A percentile compares a stretch with the other conserved stretches of the same genome.
phyloP scores from a whole-genome alignment of 176 grass and related monocot genomes.

The Cymbopogon citratus region DNA sequence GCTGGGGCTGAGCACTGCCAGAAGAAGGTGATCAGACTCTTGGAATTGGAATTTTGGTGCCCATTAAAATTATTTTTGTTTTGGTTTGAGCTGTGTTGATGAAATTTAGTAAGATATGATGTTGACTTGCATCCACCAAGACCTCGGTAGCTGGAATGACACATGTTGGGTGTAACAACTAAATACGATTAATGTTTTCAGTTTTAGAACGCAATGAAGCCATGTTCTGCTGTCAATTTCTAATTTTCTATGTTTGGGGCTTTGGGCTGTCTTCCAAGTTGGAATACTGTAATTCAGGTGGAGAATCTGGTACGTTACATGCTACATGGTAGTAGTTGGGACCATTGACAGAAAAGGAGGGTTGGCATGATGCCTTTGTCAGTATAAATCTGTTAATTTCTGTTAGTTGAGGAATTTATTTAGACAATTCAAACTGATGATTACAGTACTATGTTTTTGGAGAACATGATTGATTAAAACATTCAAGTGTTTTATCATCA shows the following conservation, averaged over 20 bases:
- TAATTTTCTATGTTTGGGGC: background rate
- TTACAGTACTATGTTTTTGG: background rate
- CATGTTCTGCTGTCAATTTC: background rate
- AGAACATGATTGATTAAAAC: background rate
- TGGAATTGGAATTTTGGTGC: background rate
- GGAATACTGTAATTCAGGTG: slow-evolving; percentile 4
- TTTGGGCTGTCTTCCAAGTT: background rate
- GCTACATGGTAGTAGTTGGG: background rate
- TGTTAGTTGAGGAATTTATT: background rate
- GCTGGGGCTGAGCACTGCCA: slow-evolving; percentile 31
- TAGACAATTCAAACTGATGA: background rate
- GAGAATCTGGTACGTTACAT: background rate
- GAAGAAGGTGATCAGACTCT: slow-evolving; percentile 39
- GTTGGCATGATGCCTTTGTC: background rate
- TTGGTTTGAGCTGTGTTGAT: background rate
- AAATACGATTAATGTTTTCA: background rate
- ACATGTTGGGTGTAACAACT: background rate
- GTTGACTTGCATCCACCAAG: background rate
- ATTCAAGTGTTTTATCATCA: background rate
- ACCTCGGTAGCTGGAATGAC: background rate
- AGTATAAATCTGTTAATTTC: background rate
- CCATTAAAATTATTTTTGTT: background rate
- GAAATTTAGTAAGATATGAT: background rate
- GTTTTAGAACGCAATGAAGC: background rate
- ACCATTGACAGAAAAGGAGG: background rate